Evolutionary conservation across 306 rosid genomes (phyloP).

Genomic region (Albizia julibrissin): DNA sequence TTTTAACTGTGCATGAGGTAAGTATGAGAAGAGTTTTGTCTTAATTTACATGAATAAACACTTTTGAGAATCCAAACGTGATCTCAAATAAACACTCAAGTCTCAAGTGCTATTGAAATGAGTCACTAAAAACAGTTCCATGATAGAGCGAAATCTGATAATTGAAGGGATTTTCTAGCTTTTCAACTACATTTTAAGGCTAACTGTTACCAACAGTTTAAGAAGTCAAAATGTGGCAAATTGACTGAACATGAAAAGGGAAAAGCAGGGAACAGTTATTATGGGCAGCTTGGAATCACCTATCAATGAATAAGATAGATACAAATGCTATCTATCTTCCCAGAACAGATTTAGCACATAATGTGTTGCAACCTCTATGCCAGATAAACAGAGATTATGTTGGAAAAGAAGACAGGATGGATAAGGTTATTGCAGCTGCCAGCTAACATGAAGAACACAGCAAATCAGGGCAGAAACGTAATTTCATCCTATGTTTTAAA

Average conservation of each 20-base stretch:
- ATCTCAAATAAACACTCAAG: no score
- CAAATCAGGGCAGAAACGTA: background rate
- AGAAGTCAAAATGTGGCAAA: background rate
- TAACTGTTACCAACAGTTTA: background rate
- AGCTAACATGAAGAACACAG: background rate
- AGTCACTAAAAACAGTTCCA: background rate
- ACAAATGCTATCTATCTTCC: background rate
- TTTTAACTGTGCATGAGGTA: no score
- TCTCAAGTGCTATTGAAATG: background rate
- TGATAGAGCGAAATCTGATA: background rate
- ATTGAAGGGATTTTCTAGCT: background rate
- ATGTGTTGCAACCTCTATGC: background rate
- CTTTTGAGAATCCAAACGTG: no score
- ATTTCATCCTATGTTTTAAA: background rate
- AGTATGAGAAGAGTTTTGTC: no score
- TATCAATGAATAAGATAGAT: background rate
- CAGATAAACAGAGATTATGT: background rate
- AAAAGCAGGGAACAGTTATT: background rate
- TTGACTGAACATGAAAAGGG: background rate
- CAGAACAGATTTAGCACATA: background rate
- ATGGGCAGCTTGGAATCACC: background rate
- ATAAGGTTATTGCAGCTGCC: background rate
- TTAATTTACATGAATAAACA: no score
- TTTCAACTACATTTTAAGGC: background rate
- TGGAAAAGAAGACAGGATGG: background rate